Percentiles rank a stretch among this genome's conserved stretches.
Conservation (phyloP, 768 basidiomycete genomes). For the Mycena alexandri region DNA sequence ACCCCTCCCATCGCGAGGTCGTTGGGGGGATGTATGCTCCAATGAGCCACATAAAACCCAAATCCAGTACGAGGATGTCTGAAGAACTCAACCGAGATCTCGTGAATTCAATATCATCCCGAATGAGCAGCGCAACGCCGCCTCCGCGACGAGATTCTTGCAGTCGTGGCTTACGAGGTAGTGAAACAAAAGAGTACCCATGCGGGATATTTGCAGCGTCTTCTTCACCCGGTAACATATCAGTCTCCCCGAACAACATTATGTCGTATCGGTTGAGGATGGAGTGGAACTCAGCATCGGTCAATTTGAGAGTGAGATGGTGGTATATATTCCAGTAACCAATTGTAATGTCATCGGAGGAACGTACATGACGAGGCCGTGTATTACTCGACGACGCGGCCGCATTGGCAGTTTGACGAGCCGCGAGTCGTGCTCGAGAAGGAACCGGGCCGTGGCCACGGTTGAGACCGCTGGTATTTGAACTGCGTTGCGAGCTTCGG, state of each 20-base stretch:
- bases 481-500: too few species aligned
- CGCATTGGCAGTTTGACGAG: too few species aligned
- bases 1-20: neutral
- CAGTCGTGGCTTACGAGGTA: constrained; percentile 2
- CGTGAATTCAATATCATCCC: too few species aligned
- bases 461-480: too few species aligned
- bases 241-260: neutral
- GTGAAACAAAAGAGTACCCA: neutral
- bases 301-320: neutral
- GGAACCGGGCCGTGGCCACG: too few species aligned
- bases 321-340: neutral
- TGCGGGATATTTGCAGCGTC: neutral
- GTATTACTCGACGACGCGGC: too few species aligned
- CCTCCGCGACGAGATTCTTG: neutral
- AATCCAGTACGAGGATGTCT: neutral
- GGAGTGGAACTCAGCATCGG: neutral
- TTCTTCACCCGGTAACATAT: constrained; percentile 4
- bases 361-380: too few species aligned
- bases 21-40: constrained; percentile 4
- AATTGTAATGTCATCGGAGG: too few species aligned
- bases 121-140: neutral
- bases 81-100: neutral
- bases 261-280: neutral
- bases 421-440: too few species aligned
- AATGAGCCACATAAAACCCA: neutral